Percentiles rank a stretch among this genome's conserved stretches.
phyloP scores from a whole-genome alignment of 1,139 yeast species.

The Magnusiomyces tetraspermus region DNA sequence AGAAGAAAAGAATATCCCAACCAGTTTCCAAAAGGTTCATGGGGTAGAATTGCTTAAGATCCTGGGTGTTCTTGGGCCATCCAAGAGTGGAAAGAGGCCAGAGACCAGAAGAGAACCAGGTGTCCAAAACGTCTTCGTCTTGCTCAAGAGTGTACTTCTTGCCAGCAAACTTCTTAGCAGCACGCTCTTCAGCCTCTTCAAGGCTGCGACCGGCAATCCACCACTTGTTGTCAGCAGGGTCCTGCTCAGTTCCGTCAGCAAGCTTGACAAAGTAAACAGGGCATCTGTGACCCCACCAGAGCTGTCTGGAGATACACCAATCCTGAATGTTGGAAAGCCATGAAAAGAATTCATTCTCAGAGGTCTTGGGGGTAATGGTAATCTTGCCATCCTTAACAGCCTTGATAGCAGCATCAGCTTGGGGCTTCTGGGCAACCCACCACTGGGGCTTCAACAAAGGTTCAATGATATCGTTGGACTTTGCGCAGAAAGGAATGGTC shows the following conservation, averaged over 20 bases:
- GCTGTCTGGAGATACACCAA: conserved; percentile 98
- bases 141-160: conserved; percentile 70
- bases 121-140: conserved; percentile 96
- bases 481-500: conserved; percentile 87
- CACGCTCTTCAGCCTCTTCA: conserved; percentile 80
- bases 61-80: conserved; percentile 77
- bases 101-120: conserved; percentile 97
- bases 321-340: conserved; percentile 97
- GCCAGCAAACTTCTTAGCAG: conserved; percentile 61
- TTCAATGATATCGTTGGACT: conserved; percentile 95
- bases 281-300: conserved; percentile 99
- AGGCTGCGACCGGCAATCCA: conserved; percentile 87
- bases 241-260: conserved; percentile 31
- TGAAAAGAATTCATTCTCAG: conserved; percentile 87
- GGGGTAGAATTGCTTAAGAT: conserved; percentile 73
- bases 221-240: conserved; percentile 57
- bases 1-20: conserved; percentile 97
- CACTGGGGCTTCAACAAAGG: conserved; percentile 97
- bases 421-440: conserved; percentile 92
- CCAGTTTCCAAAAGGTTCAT: conserved; percentile 95
- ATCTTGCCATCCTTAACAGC: conserved; percentile 80
- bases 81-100: conserved; percentile 98
- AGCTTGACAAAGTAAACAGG: conserved; percentile 84
- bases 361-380: conserved; percentile 74
- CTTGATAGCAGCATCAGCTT: conserved; percentile 80